Base-by-base conservation (phyloP, 495 filamentous ascomycete species). In the Jackrogersella multiformis region DNA sequence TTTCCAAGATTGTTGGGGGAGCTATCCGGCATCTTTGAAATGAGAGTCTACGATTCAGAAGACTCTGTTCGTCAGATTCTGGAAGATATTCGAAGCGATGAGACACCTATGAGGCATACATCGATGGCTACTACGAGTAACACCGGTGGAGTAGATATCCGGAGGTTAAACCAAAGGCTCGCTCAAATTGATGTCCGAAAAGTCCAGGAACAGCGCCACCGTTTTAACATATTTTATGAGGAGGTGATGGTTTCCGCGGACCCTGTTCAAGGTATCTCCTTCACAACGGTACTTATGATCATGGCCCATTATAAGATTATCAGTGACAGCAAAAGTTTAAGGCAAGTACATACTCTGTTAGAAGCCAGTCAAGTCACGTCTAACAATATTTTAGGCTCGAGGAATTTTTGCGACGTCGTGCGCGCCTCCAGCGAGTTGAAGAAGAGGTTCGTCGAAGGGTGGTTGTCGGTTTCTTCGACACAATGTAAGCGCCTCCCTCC, bases 281-380 rank as follows among this genome's bases (percentile, higher is more conserved):
- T 99, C 78, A 96, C 92, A 16, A 87, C 90, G 5, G 90, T 96
- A n/a, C 80, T 99, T 46, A 94, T 99, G 92, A 96, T 96, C 57
- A 84, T 99, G 15, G 94, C 96, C 13, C 96, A 99, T 78, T 95
- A 98, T 83, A 99, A 99, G 64, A 92, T 99, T 73, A 99, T 99
- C 73, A 96, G 88, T 64, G 95, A 99, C 81, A 97, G 88, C 81
- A 97, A 97, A 82, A 95, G 92, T 78, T 77, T 99, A 68, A 87
- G 87, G 88, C 89, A 84, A 71, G 78, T 64, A 28, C 7, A 15
- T 21, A 3, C 34, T 16, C 9, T 30, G 7, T 7, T 15, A 34
- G 7, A 38, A 21, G n/a, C 21, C 16, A 0, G 28, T 7, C 3
- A 26, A 12, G 12, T 16, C 2, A 23, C 12, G 24, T 18, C 62